Evolutionary conservation across 2,329 filamentous ascomycete species (phyloP), one percentile per base, ranked within the genome.

Genomic region (Claviceps paspali): DNA sequence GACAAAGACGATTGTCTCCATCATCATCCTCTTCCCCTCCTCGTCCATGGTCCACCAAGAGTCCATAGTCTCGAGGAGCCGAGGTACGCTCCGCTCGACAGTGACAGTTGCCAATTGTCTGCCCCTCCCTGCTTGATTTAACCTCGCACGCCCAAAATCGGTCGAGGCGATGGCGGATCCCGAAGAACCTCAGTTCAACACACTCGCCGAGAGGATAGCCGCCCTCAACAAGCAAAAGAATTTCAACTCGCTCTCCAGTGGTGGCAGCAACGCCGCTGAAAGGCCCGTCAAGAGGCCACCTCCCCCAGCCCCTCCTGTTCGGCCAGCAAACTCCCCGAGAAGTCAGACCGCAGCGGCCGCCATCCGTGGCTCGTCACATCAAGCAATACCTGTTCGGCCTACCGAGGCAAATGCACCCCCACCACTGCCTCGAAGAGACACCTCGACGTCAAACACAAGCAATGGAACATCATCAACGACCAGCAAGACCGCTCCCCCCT

Each of bases 131-230:
- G n/a, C n/a, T n/a, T n/a, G n/a, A n/a, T n/a, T n/a, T n/a, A n/a
- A n/a, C n/a, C n/a, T n/a, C n/a, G n/a, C n/a, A n/a, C n/a, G n/a
- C n/a, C n/a, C n/a, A n/a, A n/a, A n/a, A n/a, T n/a, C n/a, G n/a
- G n/a, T n/a, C n/a, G n/a, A n/a, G n/a, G n/a, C n/a, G 41, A 79
- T 79, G 75, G 64, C 71, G 6, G 74, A 79, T 36, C 60, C 65
- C 31, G 70, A 76, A 47, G 74, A 78, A 49, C 72, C 72, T 28
- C 68, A 68, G 43, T 77, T 74, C 53, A 74, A 61, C 41, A 68
- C 68, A 6, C 63, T 79, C 19, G 66, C 70, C 4, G 72, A 77
- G 53, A 65, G 75, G 36, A 79, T 79, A 43, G 73, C 74, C 8
- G 75, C 75, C 22, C 63, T 79, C 44, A 78, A 78, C 46, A 59